Percentiles rank a stretch among this genome's conserved stretches.
Conservation (phyloP, 331 rosid species). For the Rosa hybrid region DNA sequence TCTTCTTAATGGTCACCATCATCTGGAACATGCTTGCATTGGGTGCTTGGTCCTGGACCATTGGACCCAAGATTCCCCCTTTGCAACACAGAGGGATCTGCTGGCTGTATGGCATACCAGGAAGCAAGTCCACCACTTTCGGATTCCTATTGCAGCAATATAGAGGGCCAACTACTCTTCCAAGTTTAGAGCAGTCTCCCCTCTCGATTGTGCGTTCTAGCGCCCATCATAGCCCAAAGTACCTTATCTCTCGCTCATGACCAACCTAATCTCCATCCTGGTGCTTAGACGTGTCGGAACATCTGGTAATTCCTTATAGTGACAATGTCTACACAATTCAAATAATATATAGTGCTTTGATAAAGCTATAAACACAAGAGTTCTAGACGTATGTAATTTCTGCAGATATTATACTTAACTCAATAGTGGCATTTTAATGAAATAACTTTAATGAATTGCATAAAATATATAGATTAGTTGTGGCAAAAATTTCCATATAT, state of each 20-base stretch:
- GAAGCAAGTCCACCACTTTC: constrained; percentile 76
- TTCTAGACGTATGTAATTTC: too few relatives aligned
- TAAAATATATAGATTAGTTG: too few relatives aligned
- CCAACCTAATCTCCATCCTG: too few relatives aligned
- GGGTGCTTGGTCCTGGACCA: constrained; percentile 66
- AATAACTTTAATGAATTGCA: too few relatives aligned
- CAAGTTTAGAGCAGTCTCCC: constrained; percentile 84
- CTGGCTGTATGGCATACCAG: constrained; percentile 70
- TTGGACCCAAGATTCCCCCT: constrained; percentile 53
- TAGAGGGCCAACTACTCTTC: constrained; percentile 48
- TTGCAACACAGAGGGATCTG: too few relatives aligned
- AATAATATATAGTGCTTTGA: too few relatives aligned
- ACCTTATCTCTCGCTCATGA: constrained; percentile 70
- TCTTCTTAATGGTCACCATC: constrained; percentile 74
- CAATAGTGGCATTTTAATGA: too few relatives aligned
- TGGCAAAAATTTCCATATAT: too few relatives aligned
- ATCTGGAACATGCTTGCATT: constrained; percentile 77
- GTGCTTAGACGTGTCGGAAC: constrained; percentile 72
- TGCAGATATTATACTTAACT: too few relatives aligned
- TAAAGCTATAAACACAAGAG: too few relatives aligned
- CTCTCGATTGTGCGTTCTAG: constrained; percentile 66
- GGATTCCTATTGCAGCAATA: constrained; percentile 88
- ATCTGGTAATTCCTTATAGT: constrained; percentile 87
- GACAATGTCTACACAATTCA: constrained; percentile 62
- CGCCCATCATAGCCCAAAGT: constrained; percentile 83